Evolutionary conservation across 2,329 filamentous ascomycete genomes (phyloP).

Genomic region (Colletotrichum euphorbiae): DNA sequence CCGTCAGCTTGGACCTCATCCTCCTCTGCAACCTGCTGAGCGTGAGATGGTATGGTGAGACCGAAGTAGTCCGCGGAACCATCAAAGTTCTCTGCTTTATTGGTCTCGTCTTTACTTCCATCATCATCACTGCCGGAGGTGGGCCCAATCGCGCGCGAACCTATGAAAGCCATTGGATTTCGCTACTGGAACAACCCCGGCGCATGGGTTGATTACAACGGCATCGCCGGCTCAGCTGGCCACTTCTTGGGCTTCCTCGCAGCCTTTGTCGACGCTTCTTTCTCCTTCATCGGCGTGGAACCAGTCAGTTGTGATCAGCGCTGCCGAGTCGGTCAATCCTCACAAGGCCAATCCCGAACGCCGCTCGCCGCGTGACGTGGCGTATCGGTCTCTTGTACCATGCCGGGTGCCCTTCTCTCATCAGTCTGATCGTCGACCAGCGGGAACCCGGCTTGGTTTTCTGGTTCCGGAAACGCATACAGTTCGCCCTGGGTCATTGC

Average conservation of each 20-base stretch:
- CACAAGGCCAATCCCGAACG: slow-evolving; percentile 55
- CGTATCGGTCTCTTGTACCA: slow-evolving; percentile 58
- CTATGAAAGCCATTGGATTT: slow-evolving; percentile 56
- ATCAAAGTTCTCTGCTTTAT: slow-evolving; percentile 62
- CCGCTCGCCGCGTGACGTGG: slow-evolving; percentile 58
- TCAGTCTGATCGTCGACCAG: slow-evolving; percentile 58
- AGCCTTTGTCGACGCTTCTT: slow-evolving; percentile 63
- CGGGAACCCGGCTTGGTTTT: slow-evolving; percentile 52
- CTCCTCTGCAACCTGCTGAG: slow-evolving; percentile 54
- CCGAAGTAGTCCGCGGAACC: slow-evolving; percentile 56
- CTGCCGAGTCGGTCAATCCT: slow-evolving; percentile 57
- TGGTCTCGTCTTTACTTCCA: slow-evolving; percentile 62
- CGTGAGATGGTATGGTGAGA: slow-evolving; percentile 58
- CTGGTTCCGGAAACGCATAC: slow-evolving; percentile 50
- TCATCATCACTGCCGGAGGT: slow-evolving; percentile 57
- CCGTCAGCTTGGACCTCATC: slow-evolving; percentile 56
- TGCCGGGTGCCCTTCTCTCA: slow-evolving; percentile 56
- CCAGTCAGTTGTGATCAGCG: slow-evolving; percentile 54
- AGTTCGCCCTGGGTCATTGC: slow-evolving; percentile 60
- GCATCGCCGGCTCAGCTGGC: slow-evolving; percentile 59
- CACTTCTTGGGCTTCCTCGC: slow-evolving; percentile 68
- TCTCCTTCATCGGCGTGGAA: slow-evolving; percentile 48
- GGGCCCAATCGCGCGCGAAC: slow-evolving; percentile 62
- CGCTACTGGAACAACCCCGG: slow-evolving; percentile 56
- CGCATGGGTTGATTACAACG: slow-evolving; percentile 62